Evolutionary conservation across 1,284 basidiomycete genomes (phyloP).

Genomic region (Sanguinoderma infundibulare): DNA sequence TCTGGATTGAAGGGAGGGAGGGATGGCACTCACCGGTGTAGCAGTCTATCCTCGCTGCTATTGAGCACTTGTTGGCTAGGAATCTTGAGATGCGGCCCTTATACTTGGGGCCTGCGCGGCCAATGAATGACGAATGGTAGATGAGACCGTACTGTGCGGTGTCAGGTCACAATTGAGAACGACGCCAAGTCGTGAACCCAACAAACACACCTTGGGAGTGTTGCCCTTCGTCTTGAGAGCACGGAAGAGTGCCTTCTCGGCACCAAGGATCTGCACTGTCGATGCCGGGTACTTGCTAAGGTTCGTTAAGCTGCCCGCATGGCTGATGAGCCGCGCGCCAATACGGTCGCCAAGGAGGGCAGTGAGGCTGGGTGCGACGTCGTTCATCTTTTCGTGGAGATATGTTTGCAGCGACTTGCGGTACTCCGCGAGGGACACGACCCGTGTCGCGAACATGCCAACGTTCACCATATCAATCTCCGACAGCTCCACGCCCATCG

Average conservation of each 20-base stretch:
- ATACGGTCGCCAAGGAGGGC: conserved; percentile 96
- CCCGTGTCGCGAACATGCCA: conserved; percentile 88
- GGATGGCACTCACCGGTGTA: conserved; percentile 72
- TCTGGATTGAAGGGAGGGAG: neutral
- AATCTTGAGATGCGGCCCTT: conserved; percentile 98
- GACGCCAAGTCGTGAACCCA: neutral
- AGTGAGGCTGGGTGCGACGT: conserved; percentile 94
- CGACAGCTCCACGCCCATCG: conserved; percentile 93
- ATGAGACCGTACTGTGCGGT: conserved; percentile 82
- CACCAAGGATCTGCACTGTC: conserved; percentile 97
- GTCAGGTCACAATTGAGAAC: neutral
- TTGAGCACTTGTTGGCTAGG: conserved; percentile 99
- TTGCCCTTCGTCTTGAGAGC: conserved; percentile 99
- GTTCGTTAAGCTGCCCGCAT: conserved; percentile 97
- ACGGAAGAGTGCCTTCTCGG: conserved; percentile 97
- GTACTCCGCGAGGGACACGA: conserved; percentile 93
- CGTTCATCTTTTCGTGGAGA: conserved; percentile 97
- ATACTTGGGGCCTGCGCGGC: conserved; percentile 92
- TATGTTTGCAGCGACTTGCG: conserved; percentile 91
- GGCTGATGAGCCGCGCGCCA: conserved; percentile 93
- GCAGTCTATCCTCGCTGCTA: conserved; percentile 98
- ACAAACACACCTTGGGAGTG: conserved; percentile 83
- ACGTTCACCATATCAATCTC: conserved; percentile 98
- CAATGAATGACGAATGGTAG: conserved; percentile 96
- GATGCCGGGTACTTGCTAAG: conserved; percentile 98